phyloP scores from a whole-genome alignment of 2,329 filamentous ascomycete genomes.

The Lomentospora prolificans region DNA sequence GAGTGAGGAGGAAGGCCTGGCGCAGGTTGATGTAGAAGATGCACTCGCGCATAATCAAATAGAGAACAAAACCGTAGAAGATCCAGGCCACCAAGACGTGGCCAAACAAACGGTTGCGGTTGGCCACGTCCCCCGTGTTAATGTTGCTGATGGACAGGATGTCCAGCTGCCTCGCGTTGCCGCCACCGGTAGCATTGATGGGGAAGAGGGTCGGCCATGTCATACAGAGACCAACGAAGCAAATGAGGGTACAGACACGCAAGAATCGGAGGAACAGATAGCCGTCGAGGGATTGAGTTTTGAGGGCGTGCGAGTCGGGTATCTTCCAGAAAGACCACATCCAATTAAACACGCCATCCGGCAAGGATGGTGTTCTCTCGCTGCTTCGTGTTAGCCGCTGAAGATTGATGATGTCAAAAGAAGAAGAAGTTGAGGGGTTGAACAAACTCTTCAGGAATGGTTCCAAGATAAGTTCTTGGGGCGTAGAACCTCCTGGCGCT shows the following conservation, averaged over 20 bases:
- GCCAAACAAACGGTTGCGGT: slow-evolving; percentile 64
- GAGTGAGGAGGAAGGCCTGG: slow-evolving; percentile 83
- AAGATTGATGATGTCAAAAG: background rate
- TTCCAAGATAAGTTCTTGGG: slow-evolving; percentile 39
- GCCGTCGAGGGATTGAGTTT: slow-evolving; percentile 77
- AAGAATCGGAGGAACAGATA: slow-evolving; percentile 79
- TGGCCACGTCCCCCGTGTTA: slow-evolving; percentile 32
- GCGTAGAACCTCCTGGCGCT: slow-evolving; percentile 38
- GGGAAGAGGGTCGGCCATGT: slow-evolving; percentile 84
- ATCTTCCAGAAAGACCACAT: slow-evolving; percentile 51
- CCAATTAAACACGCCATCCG: slow-evolving; percentile 52
- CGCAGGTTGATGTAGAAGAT: slow-evolving; percentile 89
- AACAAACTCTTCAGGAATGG: slow-evolving; percentile 28
- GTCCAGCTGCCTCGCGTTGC: slow-evolving; percentile 56
- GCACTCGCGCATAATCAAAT: slow-evolving; percentile 75
- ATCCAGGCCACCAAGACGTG: slow-evolving; percentile 73
- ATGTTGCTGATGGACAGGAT: slow-evolving; percentile 74
- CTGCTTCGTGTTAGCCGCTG: too few species aligned
- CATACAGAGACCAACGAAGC: slow-evolving; percentile 71
- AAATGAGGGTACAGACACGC: slow-evolving; percentile 60
- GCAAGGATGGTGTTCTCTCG: slow-evolving; percentile 47
- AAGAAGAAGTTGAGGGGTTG: too few species aligned
- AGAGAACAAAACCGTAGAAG: slow-evolving; percentile 82
- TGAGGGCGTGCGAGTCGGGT: slow-evolving; percentile 65
- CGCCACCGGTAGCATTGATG: slow-evolving; percentile 75